Base-by-base conservation (phyloP, 306 rosid species). In the Hylodesmum podocarpum region DNA sequence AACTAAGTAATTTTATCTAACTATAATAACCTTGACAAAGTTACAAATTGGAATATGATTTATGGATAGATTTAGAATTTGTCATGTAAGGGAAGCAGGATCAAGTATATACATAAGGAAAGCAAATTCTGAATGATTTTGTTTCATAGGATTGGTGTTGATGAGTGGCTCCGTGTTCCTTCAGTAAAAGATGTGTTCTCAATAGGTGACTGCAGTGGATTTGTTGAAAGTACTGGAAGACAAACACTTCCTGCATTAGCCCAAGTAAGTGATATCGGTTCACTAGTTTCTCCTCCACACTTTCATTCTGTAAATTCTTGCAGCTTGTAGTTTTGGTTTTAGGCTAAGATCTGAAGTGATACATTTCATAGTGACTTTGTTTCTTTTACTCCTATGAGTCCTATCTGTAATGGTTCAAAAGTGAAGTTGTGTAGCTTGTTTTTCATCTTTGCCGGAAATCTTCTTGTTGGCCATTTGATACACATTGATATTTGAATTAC, bases 141-240 rank as follows among this genome's bases (percentile, higher is more conserved):
- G 47, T 21, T 78, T 19, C 71, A 72, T 85, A 92, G 97, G 91
- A 87, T 92, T 78, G 97, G 97, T 16, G 87, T 88, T 34, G 96
- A 92, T 4, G 93, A 92, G 66, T 92, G 97, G 96, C 88, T 92
- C 43, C 89, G 84, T 0, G 78, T 88, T 69, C 93, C 97, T 73
- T 78, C 90, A 0, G 85, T 83, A 65, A 81, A 85, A 50, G 97
- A 92, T 65, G 85, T 92, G 81, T 92, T 85, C 75, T 83, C 97
- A 25, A 90, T 92, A 65, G 96, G 97, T 14, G 97, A 92, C 61
- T 92, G 96, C 80, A 79, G 96, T 73, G 97, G 97, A 46, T 92
- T 87, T 84, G 84, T 92, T 36, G 96, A 90, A 78, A 90, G 96
- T 73, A 90, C 96, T 2, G 97, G 97, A 64, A 92, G 80, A 73